Conservation (phyloP, 768 basidiomycete genomes). For the Leucogyrophana mollusca region DNA sequence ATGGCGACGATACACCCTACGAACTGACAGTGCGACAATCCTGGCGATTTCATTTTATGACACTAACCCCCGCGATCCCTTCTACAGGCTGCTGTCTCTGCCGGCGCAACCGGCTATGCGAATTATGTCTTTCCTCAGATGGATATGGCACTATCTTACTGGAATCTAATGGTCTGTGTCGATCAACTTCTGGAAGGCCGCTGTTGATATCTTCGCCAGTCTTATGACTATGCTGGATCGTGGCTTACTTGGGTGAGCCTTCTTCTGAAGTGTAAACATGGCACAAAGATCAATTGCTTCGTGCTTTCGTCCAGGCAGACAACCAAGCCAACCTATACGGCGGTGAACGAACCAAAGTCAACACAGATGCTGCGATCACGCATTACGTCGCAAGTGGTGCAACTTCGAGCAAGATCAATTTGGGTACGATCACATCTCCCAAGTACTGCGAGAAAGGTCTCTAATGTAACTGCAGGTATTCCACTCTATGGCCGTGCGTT, state of each 20-base stretch:
- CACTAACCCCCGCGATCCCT: no score
- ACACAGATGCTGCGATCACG: slow-evolving; percentile 64
- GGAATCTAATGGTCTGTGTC: slow-evolving; percentile 73
- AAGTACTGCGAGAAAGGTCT: background rate
- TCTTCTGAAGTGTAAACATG: slow-evolving; percentile 8
- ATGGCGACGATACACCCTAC: slow-evolving; percentile 63
- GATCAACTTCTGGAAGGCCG: background rate
- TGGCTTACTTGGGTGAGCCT: slow-evolving; percentile 63
- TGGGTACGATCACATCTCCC: slow-evolving; percentile 41
- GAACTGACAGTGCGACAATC: slow-evolving; percentile 43
- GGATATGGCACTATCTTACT: slow-evolving; percentile 65
- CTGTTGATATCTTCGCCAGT: slow-evolving; percentile 33
- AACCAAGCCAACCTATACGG: slow-evolving; percentile 71
- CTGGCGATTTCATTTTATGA: background rate
- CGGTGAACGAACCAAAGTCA: slow-evolving; percentile 59
- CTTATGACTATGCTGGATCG: slow-evolving; percentile 76
- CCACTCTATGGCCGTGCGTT: slow-evolving; percentile 83
- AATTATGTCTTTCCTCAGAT: slow-evolving; percentile 61
- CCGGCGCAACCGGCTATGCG: slow-evolving; percentile 58
- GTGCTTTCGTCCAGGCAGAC: slow-evolving; percentile 31
- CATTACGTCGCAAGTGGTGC: slow-evolving; percentile 64
- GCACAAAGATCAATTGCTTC: background rate
- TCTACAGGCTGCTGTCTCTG: slow-evolving; percentile 56
- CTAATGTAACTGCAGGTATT: slow-evolving; percentile 45
- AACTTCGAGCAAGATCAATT: slow-evolving; percentile 58